Evolutionary conservation across 2,329 filamentous ascomycete genomes (phyloP).

Genomic region (Neofusicoccum cordaticola): DNA sequence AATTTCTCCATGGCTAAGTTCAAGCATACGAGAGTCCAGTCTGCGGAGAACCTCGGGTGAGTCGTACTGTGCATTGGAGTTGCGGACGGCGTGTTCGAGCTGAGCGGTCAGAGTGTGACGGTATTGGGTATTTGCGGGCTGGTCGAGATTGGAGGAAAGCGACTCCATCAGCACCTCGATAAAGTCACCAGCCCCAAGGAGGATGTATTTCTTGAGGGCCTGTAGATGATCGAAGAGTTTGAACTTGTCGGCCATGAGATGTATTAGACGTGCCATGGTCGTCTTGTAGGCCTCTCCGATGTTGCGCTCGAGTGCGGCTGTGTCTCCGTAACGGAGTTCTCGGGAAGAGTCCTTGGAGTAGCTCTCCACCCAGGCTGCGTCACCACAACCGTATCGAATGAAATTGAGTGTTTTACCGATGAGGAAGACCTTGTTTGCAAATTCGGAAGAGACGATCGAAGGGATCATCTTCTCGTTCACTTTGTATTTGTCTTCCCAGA

Average conservation of each 20-base stretch:
- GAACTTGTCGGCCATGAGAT: conserved; percentile 94
- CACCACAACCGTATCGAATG: conserved; percentile 90
- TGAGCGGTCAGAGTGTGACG: conserved; percentile 97
- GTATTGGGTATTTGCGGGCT: conserved; percentile 94
- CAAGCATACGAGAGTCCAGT: conserved; percentile 95
- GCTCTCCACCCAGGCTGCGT: conserved; percentile 90
- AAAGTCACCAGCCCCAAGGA: conserved; percentile 94
- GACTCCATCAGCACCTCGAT: conserved; percentile 97
- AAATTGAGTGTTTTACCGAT: conserved; percentile 99
- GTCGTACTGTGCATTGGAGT: conserved; percentile 96
- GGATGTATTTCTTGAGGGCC: conserved; percentile 89
- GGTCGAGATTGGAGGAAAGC: conserved; percentile 84
- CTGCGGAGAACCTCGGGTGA: conserved; percentile 85
- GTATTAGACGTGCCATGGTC: conserved; percentile 91
- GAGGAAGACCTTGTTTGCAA: conserved; percentile 92
- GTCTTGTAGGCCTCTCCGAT: conserved; percentile 98
- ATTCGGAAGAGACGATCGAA: conserved; percentile 87
- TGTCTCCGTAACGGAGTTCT: conserved; percentile 89
- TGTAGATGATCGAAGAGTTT: conserved; percentile 88
- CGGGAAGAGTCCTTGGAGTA: conserved; percentile 93
- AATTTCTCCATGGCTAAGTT: conserved; percentile 92
- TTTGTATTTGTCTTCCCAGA: conserved; percentile 98
- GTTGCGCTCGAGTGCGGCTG: conserved; percentile 82
- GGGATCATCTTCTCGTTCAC: conserved; percentile 83
- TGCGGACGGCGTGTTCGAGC: conserved; percentile 92